Percentiles rank a stretch among this genome's conserved stretches.
Conservation (phyloP, 202 grass and related monocot species). For the Saccharum hybrid region DNA sequence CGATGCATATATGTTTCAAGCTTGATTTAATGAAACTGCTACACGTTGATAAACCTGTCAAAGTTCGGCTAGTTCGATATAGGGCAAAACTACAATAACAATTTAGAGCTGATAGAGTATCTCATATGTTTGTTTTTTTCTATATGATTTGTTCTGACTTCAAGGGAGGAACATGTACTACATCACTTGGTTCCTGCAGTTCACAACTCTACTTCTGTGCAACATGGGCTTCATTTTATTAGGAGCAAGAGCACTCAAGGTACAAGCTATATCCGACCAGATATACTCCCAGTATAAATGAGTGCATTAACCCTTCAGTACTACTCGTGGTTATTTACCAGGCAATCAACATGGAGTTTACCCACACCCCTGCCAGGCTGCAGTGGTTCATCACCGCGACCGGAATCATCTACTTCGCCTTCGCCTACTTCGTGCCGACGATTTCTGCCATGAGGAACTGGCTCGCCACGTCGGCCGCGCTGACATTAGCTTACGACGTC, state of each 20-base stretch:
- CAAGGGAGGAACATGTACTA: constrained; percentile 80
- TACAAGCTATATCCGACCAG: constrained; percentile 7
- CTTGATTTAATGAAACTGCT: no score
- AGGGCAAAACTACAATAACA: neutral
- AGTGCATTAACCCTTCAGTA: neutral
- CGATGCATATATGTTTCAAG: no score
- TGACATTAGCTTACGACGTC: constrained; percentile 59
- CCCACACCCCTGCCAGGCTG: constrained; percentile 60
- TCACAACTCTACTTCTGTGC: constrained; percentile 71
- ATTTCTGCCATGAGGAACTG: constrained; percentile 90
- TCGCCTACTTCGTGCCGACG: constrained; percentile 84
- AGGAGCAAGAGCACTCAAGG: constrained; percentile 83
- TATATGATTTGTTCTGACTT: constrained; percentile 34
- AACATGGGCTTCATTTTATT: constrained; percentile 90
- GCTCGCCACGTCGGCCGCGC: constrained; percentile 67
- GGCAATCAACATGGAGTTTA: constrained; percentile 77
- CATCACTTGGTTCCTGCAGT: constrained; percentile 80
- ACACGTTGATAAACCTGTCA: no score
- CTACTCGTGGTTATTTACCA: constrained; percentile 5
- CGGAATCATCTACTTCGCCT: constrained; percentile 65
- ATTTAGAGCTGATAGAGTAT: neutral
- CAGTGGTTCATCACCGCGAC: constrained; percentile 62
- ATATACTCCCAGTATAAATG: neutral
- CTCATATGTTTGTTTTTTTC: neutral
- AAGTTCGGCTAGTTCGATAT: neutral